Evolutionary conservation across 192 early-diverging fungal genomes (phyloP).

Genomic region (Thamnidium elegans): DNA sequence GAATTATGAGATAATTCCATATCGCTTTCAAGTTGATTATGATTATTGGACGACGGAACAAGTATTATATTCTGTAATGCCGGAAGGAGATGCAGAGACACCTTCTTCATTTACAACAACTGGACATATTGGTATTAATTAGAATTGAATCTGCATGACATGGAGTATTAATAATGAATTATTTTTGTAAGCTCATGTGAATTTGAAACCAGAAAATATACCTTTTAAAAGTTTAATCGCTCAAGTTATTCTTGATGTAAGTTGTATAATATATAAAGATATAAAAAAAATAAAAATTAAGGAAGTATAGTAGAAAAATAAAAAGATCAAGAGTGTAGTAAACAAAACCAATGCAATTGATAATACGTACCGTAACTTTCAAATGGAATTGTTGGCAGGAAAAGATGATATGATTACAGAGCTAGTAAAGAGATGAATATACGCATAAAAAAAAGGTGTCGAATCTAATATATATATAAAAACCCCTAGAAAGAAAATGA

Average conservation of each 20-base stretch:
- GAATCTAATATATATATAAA: background rate
- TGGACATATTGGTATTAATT: conserved; percentile 81
- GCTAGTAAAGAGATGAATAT: conserved; percentile 50
- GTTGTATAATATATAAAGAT: conserved; percentile 12
- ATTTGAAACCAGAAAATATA: conserved; percentile 84
- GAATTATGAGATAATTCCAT: background rate
- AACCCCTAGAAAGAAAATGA: conserved; percentile 75
- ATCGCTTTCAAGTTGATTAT: conserved; percentile 11
- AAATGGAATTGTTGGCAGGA: conserved; percentile 96
- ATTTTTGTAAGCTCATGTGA: conserved; percentile 78
- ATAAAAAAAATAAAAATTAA: background rate
- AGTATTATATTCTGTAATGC: conserved; percentile 12
- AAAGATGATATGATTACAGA: conserved; percentile 82
- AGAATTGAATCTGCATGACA: too few relatives aligned
- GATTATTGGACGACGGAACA: conserved; percentile 67
- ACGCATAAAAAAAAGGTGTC: background rate
- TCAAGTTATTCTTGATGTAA: conserved; percentile 90
- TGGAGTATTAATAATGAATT: background rate
- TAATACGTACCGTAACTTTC: conserved; percentile 92
- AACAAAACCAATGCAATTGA: conserved; percentile 97
- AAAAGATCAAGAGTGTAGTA: conserved; percentile 84
- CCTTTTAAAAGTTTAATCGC: conserved; percentile 93
- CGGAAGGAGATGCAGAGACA: conserved; percentile 52
- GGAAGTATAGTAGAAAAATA: conserved; percentile 67
- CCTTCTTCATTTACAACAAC: conserved; percentile 84